Base-by-base conservation (phyloP, 768 basidiomycete genomes). In the Phlegmacium glaucopus region DNA sequence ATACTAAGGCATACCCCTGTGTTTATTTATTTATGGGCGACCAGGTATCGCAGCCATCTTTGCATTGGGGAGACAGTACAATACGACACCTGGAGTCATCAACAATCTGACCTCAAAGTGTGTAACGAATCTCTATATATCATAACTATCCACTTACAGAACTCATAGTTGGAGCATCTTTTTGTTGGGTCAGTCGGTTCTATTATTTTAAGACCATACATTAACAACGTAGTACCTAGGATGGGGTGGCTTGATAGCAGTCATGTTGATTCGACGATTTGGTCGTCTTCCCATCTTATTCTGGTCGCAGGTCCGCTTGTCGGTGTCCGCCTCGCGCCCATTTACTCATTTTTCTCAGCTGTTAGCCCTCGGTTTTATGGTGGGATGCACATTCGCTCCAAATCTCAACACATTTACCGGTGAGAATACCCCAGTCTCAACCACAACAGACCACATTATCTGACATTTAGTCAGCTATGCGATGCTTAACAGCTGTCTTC, bases 211-310 rank as follows among this genome's bases (percentile, higher is more conserved):
- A n/a, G n/a, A 6, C 11, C 32, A 6, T 34, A 34, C 32, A 34
- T 11, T 2, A 10, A n/a, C 32, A n/a, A 11, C 32, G 6, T 34
- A 34, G n/a, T 34, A 34, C 32, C n/a, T n/a, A 77, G 82, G 82
- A 16, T 79, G 77, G 72, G 81, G 83, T 35, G 79, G 79, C 15
- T 49, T 83, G n/a, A 69, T 78, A 50, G 76, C 76, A n/a, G 81
- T 84, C 6, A 80, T 85, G 68, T 60, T 84, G 27, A 79, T 85
- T 61, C 71, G 83, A 28, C 76, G 81, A 13, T 75, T 65, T 45
- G 85, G 85, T 6, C 77, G 85, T 37, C 72, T 88, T 1, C 83
- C 84, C 0, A 67, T 86, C 10, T 61, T 88, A 29, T 86, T 85
- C 65, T 88, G 85, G 85, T 81, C 82, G 0, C 84, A 86, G 65